Evolutionary conservation across 2,329 filamentous ascomycete genomes (phyloP).

Genomic region (Fusarium begoniae): DNA sequence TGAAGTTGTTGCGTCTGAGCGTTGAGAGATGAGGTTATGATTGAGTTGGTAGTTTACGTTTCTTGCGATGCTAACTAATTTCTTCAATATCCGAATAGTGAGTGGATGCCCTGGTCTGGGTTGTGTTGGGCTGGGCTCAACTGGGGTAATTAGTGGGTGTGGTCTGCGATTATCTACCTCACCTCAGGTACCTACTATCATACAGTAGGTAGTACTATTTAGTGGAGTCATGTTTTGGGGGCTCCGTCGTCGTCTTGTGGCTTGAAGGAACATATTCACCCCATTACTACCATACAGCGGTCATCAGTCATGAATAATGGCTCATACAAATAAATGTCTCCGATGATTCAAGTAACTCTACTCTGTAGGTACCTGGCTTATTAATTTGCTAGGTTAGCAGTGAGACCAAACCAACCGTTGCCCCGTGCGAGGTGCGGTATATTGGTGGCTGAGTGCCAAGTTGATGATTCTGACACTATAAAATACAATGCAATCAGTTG

Average conservation of each 20-base stretch:
- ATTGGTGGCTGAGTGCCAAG: constrained; percentile 8
- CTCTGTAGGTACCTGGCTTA: not conserved
- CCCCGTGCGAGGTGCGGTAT: constrained; percentile 5
- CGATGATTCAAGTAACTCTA: constrained; percentile 3
- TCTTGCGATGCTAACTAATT: constrained; percentile 31
- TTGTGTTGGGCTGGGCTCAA: not conserved
- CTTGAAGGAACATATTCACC: constrained; percentile 10
- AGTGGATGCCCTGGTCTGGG: constrained; percentile 11
- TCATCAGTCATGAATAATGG: not conserved
- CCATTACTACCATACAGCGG: not conserved
- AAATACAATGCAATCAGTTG: not conserved
- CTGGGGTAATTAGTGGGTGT: constrained; percentile 10
- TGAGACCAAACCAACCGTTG: not conserved
- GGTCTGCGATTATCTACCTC: constrained; percentile 1
- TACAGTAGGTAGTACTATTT: not conserved
- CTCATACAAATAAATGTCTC: not conserved
- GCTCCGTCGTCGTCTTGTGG: constrained; percentile 20
- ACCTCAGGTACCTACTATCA: too few relatives aligned
- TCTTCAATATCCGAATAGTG: constrained; percentile 27
- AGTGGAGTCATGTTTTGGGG: constrained; percentile 23
- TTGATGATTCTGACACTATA: constrained; percentile 1
- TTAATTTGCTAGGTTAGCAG: not conserved
- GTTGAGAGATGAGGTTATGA: constrained; percentile 1
- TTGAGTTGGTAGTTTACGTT: constrained; percentile 6
- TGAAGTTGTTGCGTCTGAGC: not conserved